Conservation (phyloP, 2,329 filamentous ascomycete genomes). For the Bipolaris bicolor region DNA sequence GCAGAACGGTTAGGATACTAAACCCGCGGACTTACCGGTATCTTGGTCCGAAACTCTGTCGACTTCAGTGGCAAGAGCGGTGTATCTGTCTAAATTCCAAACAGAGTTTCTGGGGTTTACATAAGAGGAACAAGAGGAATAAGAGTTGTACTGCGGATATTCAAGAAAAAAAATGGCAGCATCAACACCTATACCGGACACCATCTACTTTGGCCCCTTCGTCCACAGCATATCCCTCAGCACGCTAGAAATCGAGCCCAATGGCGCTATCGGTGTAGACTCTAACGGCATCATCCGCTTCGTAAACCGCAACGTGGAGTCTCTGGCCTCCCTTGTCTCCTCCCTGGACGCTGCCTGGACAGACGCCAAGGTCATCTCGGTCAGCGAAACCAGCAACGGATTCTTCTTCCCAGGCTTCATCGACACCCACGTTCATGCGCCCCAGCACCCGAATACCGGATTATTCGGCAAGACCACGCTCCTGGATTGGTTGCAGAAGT, state of each 20-base stretch:
- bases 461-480: slow-evolving; percentile 94
- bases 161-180: slow-evolving; percentile 40
- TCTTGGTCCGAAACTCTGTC: background rate
- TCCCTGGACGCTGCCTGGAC: slow-evolving; percentile 42
- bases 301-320: slow-evolving; percentile 46
- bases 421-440: slow-evolving; percentile 93
- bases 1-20: background rate
- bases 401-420: slow-evolving; percentile 89
- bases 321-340: slow-evolving; percentile 23
- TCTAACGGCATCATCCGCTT: slow-evolving; percentile 60
- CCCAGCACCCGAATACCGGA: slow-evolving; percentile 92
- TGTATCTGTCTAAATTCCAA: background rate
- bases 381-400: slow-evolving; percentile 60
- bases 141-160: background rate
- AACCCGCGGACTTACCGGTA: background rate
- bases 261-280: slow-evolving; percentile 59
- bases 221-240: slow-evolving; percentile 60
- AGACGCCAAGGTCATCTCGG: slow-evolving; percentile 48
- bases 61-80: slow-evolving; percentile 1
- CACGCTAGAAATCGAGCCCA: slow-evolving; percentile 57
- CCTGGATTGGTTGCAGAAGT: slow-evolving; percentile 89
- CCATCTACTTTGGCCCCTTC: slow-evolving; percentile 67
- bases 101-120: background rate
- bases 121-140: background rate
- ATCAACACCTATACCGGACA: slow-evolving; percentile 34